Evolutionary conservation across 805 yeast genomes (phyloP).

Genomic region (Candida vaughaniae): DNA sequence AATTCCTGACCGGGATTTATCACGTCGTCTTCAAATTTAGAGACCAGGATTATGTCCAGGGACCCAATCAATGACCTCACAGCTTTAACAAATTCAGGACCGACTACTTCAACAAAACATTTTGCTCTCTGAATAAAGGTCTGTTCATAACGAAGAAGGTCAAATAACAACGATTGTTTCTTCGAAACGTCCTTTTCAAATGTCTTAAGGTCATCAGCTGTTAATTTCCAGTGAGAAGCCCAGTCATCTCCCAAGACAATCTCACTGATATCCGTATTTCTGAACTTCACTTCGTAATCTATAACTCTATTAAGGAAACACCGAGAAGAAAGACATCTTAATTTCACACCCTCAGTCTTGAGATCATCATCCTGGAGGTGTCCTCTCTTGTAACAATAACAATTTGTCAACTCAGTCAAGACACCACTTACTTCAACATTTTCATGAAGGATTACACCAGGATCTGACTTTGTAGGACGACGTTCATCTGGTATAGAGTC

Average conservation of each 20-base stretch:
- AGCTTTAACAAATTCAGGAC: constrained; percentile 38
- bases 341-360: constrained; percentile 7
- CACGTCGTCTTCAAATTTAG: constrained; percentile 53
- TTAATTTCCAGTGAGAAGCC: constrained; percentile 65
- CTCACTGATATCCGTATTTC: constrained; percentile 24
- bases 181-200: constrained; percentile 53
- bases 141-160: constrained; percentile 69
- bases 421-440: constrained; percentile 35
- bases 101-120: constrained; percentile 53
- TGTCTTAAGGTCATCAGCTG: constrained; percentile 52
- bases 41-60: constrained; percentile 9
- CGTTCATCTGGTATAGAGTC: constrained; percentile 4
- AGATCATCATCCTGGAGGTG: constrained; percentile 17
- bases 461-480: constrained; percentile 11
- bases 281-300: constrained; percentile 25
- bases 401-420: constrained; percentile 42
- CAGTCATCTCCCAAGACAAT: constrained; percentile 48
- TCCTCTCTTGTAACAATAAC: constrained; percentile 40
- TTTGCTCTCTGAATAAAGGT: constrained; percentile 65
- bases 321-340: constrained; percentile 35
- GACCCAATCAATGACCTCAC: constrained; percentile 21
- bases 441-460: constrained; percentile 19
- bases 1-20: constrained; percentile 56
- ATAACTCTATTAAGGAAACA: constrained; percentile 34
- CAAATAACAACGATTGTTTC: constrained; percentile 74